A percentile compares a stretch with the other conserved stretches of the same genome.
These are phyloP conservation scores for Poa pratensis DNA, from an alignment of 176 grass and related monocot genomes.

Conservation along the genomic window DNA sequence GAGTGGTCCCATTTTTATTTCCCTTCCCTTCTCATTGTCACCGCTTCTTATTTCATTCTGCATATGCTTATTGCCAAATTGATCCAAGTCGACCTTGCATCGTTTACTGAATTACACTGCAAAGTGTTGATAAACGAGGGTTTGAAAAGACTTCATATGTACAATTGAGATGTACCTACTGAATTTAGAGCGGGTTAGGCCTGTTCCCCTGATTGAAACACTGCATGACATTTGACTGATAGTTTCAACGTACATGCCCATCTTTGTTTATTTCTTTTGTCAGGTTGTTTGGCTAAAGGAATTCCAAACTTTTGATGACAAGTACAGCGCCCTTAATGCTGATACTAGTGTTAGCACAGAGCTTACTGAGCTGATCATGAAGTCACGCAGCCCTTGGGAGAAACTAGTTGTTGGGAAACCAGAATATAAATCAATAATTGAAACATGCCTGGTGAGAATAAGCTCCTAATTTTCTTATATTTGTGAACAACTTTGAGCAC, in stretches of 20 bases:
- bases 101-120: not conserved
- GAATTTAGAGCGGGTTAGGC: not conserved
- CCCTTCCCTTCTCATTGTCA: not conserved
- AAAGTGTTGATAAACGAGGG: not conserved
- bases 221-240: not conserved
- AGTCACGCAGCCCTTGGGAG: not conserved
- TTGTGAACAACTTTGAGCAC: not conserved
- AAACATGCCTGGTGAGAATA: slow-evolving; percentile 5
- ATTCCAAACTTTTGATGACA: slow-evolving; percentile 17
- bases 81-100: not conserved
- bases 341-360: slow-evolving; percentile 1
- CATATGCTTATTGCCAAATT: not conserved
- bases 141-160: not conserved
- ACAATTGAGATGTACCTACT: not conserved
- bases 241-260: not conserved
- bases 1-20: not conserved
- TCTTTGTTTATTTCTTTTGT: not conserved
- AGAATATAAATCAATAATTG: slow-evolving; percentile 8
- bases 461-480: not conserved
- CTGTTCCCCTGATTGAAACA: not conserved
- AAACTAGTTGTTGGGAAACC: not conserved
- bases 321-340: slow-evolving; percentile 2
- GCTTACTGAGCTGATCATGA: slow-evolving; percentile 1
- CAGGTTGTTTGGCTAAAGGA: slow-evolving; percentile 20
- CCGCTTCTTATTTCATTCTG: not conserved